Base-by-base conservation (phyloP, 495 filamentous ascomycete species). In the Arthonia radiata region DNA sequence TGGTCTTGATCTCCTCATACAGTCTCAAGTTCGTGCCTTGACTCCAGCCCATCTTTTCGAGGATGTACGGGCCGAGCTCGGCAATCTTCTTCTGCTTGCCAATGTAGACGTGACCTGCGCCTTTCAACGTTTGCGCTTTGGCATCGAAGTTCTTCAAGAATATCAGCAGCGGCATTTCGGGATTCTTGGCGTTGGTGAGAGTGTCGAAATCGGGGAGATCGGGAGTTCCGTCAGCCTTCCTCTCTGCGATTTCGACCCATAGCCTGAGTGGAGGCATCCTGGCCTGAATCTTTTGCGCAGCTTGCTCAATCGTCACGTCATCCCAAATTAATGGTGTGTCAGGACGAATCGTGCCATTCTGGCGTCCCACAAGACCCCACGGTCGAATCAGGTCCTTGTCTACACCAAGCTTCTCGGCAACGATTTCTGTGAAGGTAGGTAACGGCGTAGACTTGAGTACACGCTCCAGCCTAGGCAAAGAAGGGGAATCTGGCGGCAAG, bases 321-420 rank as follows among this genome's bases (percentile, higher is more conserved):
- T 61, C 50, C 30, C 86, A 75, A 32, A 57, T 58, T 26, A 94
- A 62, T 3, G 81, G 75, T 25, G 74, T 66, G 42, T 99, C 86
- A 1, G 89, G 86, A 15, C 86, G 64, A 23, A 73, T 71, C 0
- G 86, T 94, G 52, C 91, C 92, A 43, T 99, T 99, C 41, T 99
- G 86, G 6, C 86, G 76, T 39, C 91, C 93, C 0, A 99, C 89
- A 79, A 99, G 91, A 21, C 75, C 67, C 89, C 86, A 94, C 24
- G 91, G 59, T 16, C 86, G 67, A 13, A 94, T 47, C 17, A 59
- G 57, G 23, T 61, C 60, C 3, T 67, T 52, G 26, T 72, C 64
- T 26, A 66, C 46, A 2, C 49, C 54, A n/a, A 66, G 51, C 27
- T 89, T 71, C 13, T 62, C 52, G 0, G 72, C 82, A 28, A 92